Conservation (phyloP, 805 yeast species). For the Nakazawaea pomicola region DNA sequence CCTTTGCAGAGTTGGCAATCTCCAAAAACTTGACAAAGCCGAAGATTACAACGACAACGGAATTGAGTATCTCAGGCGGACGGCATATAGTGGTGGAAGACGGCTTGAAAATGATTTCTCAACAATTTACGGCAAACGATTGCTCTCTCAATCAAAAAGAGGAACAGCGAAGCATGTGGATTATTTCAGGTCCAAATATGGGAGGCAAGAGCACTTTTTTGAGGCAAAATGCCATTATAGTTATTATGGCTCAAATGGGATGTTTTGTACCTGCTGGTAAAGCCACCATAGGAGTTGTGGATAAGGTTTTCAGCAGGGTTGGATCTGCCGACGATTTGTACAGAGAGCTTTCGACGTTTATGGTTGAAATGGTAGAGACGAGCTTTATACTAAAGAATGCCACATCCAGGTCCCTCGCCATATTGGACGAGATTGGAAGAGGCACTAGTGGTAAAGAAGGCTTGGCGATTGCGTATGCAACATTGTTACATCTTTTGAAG, state of each 20-base stretch:
- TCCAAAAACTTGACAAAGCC: slow-evolving; percentile 72
- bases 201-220: slow-evolving; percentile 79
- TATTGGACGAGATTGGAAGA: slow-evolving; percentile 85
- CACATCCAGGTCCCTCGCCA: slow-evolving; percentile 62
- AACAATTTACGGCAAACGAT: slow-evolving; percentile 43
- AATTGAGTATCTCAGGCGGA: slow-evolving; percentile 54
- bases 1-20: slow-evolving; percentile 68
- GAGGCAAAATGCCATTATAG: slow-evolving; percentile 66
- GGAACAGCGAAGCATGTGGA: slow-evolving; percentile 34
- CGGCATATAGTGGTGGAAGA: slow-evolving; percentile 86
- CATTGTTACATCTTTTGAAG: slow-evolving; percentile 50
- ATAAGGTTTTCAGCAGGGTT: slow-evolving; percentile 72
- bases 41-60: slow-evolving; percentile 40
- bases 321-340: slow-evolving; percentile 82
- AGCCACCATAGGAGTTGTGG: slow-evolving; percentile 69
- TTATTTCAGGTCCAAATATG: slow-evolving; percentile 90
- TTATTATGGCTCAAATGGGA: slow-evolving; percentile 70
- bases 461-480: slow-evolving; percentile 76
- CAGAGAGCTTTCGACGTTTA: slow-evolving; percentile 80
- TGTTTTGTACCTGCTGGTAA: slow-evolving; percentile 62
- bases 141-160: slow-evolving; percentile 24
- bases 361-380: slow-evolving; percentile 91
- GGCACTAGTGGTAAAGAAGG: slow-evolving; percentile 89
- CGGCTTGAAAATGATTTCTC: slow-evolving; percentile 47
- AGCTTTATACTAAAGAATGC: slow-evolving; percentile 63